phyloP scores from a whole-genome alignment of 2,329 filamentous ascomycete genomes.

The Leptographium galeiforme region DNA sequence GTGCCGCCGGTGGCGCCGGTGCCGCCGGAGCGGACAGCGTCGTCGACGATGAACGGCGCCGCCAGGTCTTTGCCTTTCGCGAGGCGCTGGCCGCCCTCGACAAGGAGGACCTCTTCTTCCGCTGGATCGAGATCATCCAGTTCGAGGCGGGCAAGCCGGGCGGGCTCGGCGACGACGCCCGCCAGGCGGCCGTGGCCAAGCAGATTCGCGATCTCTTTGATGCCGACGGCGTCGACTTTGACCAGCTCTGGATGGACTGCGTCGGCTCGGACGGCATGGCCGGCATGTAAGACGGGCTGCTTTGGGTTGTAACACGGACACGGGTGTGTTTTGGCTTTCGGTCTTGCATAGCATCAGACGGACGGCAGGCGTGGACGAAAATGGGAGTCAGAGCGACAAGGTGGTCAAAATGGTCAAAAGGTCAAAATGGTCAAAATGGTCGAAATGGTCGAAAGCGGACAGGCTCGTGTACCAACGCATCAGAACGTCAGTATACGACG shows the following conservation, averaged over 20 bases:
- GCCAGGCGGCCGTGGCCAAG: slow-evolving; percentile 57
- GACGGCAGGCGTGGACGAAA: no score
- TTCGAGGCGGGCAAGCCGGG: slow-evolving; percentile 69
- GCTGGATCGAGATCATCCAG: slow-evolving; percentile 87
- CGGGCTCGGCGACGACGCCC: slow-evolving; percentile 56
- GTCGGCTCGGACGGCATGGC: slow-evolving; percentile 26
- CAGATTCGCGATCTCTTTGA: slow-evolving; percentile 67
- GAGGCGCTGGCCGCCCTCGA: slow-evolving; percentile 61
- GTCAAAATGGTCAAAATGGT: no score
- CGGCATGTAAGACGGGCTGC: slow-evolving; percentile 12
- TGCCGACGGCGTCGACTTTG: slow-evolving; percentile 66
- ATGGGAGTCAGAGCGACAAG: no score
- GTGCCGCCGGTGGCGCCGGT: not conserved
- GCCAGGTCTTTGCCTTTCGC: slow-evolving; percentile 70
- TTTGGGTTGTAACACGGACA: not conserved
- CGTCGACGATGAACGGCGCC: slow-evolving; percentile 46
- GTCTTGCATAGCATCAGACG: no score
- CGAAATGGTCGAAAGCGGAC: no score
- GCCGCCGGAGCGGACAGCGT: not conserved
- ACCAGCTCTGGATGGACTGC: slow-evolving; percentile 60
- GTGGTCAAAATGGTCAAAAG: no score
- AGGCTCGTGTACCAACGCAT: no score
- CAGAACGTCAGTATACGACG: no score
- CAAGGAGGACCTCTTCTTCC: slow-evolving; percentile 81
- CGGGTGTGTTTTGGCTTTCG: no score